Conservation (phyloP, 2,329 filamentous ascomycete species). For the Microsporum ferrugineum region DNA sequence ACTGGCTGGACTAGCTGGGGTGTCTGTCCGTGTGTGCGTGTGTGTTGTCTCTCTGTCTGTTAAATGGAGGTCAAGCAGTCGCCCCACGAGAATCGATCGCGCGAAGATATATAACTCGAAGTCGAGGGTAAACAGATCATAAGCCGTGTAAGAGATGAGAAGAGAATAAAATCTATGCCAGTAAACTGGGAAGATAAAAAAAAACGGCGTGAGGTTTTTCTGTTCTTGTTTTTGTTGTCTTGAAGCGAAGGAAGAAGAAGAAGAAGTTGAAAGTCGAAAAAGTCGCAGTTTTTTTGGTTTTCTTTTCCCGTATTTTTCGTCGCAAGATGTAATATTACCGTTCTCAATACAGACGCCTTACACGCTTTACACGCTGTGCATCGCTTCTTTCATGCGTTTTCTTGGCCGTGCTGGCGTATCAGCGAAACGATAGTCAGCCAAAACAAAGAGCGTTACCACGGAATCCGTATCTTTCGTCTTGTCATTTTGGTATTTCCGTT, state of each 20-base stretch:
- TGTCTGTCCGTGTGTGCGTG: not conserved
- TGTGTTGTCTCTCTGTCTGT: not conserved
- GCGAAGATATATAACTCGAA: constrained; percentile 6
- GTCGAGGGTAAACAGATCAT: not conserved
- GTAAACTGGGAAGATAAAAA: not conserved
- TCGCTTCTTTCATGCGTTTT: not conserved
- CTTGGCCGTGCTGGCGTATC: not conserved
- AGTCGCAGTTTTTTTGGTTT: not conserved
- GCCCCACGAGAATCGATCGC: constrained; percentile 7
- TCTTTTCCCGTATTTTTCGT: not conserved
- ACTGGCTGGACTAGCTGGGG: not conserved
- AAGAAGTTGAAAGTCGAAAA: constrained; percentile 3
- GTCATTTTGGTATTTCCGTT: not conserved
- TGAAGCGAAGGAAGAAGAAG: not conserved
- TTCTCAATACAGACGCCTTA: constrained; percentile 7
- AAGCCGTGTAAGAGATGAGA: not conserved
- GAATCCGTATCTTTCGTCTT: constrained; percentile 5
- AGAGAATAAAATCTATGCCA: constrained; percentile 6
- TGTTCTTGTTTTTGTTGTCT: not conserved
- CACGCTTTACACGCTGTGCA: constrained; percentile 4
- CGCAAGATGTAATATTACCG: not conserved
- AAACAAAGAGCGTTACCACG: constrained; percentile 12
- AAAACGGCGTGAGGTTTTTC: constrained; percentile 1
- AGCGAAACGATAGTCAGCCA: not conserved
- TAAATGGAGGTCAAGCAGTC: not conserved